These are phyloP conservation scores for Abelmoschus esculentus DNA, from an alignment of 345 rosid species.

Conservation along the genomic window DNA sequence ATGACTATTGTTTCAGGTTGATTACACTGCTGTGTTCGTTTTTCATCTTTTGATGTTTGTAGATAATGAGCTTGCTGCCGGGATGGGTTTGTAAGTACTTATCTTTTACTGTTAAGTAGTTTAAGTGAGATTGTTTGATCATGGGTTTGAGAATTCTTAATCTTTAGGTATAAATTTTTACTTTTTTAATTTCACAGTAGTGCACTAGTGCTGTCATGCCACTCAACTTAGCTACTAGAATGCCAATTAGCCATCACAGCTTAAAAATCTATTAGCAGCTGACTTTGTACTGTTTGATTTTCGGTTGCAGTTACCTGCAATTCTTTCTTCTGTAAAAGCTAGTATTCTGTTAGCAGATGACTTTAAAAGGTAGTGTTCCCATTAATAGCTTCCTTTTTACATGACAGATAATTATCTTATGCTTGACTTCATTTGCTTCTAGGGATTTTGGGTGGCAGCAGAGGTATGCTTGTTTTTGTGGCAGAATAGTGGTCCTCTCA, in stretches of 20 bases:
- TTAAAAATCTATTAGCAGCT: background rate
- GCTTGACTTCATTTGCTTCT: constrained; percentile 9
- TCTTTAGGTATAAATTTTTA: background rate
- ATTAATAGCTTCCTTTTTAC: background rate
- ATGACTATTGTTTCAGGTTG: constrained; percentile 50
- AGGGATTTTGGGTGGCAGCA: constrained; percentile 99
- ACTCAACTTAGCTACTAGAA: background rate
- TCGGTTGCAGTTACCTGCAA: background rate
- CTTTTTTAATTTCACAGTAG: background rate
- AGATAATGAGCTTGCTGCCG: constrained; percentile 89
- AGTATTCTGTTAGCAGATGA: background rate
- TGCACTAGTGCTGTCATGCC: background rate
- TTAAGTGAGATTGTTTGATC: background rate
- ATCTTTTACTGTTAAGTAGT: background rate
- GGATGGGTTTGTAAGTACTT: constrained; percentile 90
- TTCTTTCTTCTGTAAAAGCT: background rate
- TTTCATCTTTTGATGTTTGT: constrained; percentile 92
- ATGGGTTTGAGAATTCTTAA: background rate
- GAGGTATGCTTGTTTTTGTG: constrained; percentile 38
- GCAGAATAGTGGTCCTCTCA: background rate
- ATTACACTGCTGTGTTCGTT: constrained; percentile 80
- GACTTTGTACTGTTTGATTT: background rate
- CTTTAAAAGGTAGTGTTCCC: background rate
- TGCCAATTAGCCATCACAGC: background rate
- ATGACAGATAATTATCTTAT: background rate